Evolutionary conservation across 1,284 basidiomycete genomes (phyloP).

Genomic region (Cryptococcus hybrid): DNA sequence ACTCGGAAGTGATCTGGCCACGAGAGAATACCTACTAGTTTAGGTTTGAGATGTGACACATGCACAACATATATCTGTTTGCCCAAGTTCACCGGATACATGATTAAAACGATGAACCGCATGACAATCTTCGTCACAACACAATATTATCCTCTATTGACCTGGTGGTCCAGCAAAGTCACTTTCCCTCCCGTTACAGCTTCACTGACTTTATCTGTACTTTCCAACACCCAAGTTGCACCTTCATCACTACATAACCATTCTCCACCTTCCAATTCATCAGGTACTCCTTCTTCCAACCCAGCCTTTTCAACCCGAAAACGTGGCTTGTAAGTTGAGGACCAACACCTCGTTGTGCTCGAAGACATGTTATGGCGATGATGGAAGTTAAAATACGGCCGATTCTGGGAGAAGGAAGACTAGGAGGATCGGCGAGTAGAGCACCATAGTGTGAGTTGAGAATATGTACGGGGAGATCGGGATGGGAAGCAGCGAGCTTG

Average conservation of each 20-base stretch:
- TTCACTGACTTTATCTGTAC: slow-evolving; percentile 63
- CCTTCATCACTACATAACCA: slow-evolving; percentile 91
- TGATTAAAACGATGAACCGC: too few species aligned
- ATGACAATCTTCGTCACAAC: too few species aligned
- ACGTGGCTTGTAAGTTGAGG: slow-evolving; percentile 90
- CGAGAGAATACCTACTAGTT: too few species aligned
- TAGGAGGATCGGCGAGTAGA: slow-evolving; percentile 68
- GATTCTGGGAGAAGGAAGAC: slow-evolving; percentile 43
- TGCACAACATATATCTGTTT: too few species aligned
- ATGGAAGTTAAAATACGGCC: slow-evolving; percentile 84
- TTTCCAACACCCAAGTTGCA: slow-evolving; percentile 84
- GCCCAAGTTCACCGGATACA: too few species aligned
- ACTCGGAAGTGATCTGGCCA: too few species aligned
- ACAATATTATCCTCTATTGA: too few species aligned
- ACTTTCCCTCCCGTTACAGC: slow-evolving; percentile 22
- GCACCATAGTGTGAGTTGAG: slow-evolving; percentile 85
- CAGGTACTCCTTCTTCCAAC: slow-evolving; percentile 64
- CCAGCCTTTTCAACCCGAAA: slow-evolving; percentile 68
- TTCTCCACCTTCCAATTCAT: slow-evolving; percentile 59
- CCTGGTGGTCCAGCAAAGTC: slow-evolving; percentile 17
- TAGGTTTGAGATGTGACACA: too few species aligned
- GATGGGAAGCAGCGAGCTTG: slow-evolving; percentile 77
- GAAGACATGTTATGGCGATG: slow-evolving; percentile 85
- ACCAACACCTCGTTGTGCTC: slow-evolving; percentile 83
- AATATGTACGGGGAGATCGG: slow-evolving; percentile 74